Percentiles rank a stretch among this genome's conserved stretches.
These are phyloP conservation scores for Pichia sp. DNA, from an alignment of 1,139 yeast genomes.

Conservation along the genomic window DNA sequence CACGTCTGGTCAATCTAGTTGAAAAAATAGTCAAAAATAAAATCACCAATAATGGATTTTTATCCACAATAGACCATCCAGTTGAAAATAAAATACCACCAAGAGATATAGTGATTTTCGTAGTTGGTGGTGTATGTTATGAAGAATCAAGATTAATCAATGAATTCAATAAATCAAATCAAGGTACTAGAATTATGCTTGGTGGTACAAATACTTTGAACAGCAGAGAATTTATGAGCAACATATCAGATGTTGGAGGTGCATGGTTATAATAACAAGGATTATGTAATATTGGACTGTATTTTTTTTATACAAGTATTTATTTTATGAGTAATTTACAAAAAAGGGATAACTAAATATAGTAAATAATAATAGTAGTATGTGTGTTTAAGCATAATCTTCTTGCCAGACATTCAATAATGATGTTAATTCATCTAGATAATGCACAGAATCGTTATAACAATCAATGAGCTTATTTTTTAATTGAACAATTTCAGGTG, in stretches of 20 bases:
- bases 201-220: constrained; percentile 75
- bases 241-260: constrained; percentile 19
- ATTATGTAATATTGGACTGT: too few species aligned
- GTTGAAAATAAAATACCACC: constrained; percentile 34
- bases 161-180: constrained; percentile 49
- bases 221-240: constrained; percentile 48
- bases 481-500: constrained; percentile 22
- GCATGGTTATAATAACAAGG: neutral
- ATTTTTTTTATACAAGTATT: too few species aligned
- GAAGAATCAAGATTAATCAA: constrained; percentile 84
- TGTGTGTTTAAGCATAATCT: constrained; percentile 42
- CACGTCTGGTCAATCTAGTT: constrained; percentile 55
- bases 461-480: constrained; percentile 37
- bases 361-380: neutral
- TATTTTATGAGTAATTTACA: neutral
- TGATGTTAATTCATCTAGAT: constrained; percentile 67
- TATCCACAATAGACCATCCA: neutral
- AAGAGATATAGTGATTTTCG: constrained; percentile 73
- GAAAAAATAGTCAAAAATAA: constrained; percentile 45
- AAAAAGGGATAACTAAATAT: neutral
- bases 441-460: constrained; percentile 51
- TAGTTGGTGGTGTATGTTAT: constrained; percentile 87
- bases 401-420: constrained; percentile 73
- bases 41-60: constrained; percentile 24
- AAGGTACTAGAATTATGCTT: constrained; percentile 50